Evolutionary conservation across 2,329 filamentous ascomycete species (phyloP).

Genomic region (Beauveria sp.): DNA sequence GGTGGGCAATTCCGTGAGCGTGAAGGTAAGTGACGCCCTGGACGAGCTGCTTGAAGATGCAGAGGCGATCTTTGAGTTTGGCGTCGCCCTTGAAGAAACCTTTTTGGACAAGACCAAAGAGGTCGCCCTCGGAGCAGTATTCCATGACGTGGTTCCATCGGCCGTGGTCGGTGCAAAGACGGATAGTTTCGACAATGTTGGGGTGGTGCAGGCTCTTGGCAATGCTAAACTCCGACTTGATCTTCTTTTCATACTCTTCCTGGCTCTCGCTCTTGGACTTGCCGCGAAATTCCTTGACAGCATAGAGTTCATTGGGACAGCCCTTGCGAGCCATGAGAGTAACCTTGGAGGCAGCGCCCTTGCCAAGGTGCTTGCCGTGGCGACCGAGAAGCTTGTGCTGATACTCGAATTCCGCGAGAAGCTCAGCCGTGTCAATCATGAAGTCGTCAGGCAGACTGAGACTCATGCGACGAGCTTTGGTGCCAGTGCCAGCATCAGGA

Average conservation of each 20-base stretch:
- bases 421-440: slow-evolving; percentile 59
- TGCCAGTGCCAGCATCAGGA: slow-evolving; percentile 62
- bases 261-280: slow-evolving; percentile 62
- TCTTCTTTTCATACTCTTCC: slow-evolving; percentile 76
- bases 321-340: slow-evolving; percentile 71
- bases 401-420: slow-evolving; percentile 63
- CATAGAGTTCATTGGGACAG: slow-evolving; percentile 58
- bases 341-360: slow-evolving; percentile 76
- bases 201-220: slow-evolving; percentile 79
- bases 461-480: slow-evolving; percentile 73
- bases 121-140: slow-evolving; percentile 74
- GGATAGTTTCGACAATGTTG: slow-evolving; percentile 76
- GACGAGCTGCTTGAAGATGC: slow-evolving; percentile 83
- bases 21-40: slow-evolving; percentile 79
- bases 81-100: slow-evolving; percentile 59
- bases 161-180: slow-evolving; percentile 64
- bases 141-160: slow-evolving; percentile 93
- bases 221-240: slow-evolving; percentile 86
- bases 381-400: slow-evolving; percentile 63
- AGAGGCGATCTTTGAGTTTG: slow-evolving; percentile 62
- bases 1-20: slow-evolving; percentile 75
- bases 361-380: slow-evolving; percentile 68
- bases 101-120: slow-evolving; percentile 67
- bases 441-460: slow-evolving; percentile 67
- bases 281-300: slow-evolving; percentile 80